Base-by-base conservation (phyloP, 2,329 filamentous ascomycete genomes). In the Dissoconium aciculare region DNA sequence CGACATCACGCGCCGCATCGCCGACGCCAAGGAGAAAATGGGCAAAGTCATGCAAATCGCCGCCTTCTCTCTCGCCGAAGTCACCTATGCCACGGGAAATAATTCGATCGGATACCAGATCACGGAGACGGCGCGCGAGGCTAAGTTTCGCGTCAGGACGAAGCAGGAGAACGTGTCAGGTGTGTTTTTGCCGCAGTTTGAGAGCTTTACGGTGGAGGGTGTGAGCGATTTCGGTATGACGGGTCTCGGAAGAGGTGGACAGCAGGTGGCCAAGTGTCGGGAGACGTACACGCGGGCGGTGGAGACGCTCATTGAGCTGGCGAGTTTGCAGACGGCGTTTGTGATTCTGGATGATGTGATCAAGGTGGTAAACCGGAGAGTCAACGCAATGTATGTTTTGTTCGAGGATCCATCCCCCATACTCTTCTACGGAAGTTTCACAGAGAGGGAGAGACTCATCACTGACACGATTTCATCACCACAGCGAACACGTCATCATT, bases 21-120 rank as follows among this genome's bases (percentile, higher is more conserved):
- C 98, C 63, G 89, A 98, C 58, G 89, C 89, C 25, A 98, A 98
- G 62, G 80, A 85, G 48, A 98, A 98, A 66, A 98, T 98, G 87
- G 89, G 89, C 35, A 74, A 87, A 17, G 89, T 98, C 21, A 98
- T 98, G 89, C 87, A 95, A 58, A 92, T 98, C 51, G 89, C 89
- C 24, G 85, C 89, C 27, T 95, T 98, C 62, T 95, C 87, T 26
- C 70, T 98, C 11, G 89, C 89, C 37, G 89, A 95, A 62, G 89
- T 98, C 34, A 92, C 84, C 28, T 98, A 98, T 51, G 89, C 89
- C 15, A 84, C 94, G 15, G 89, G 89, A 40, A 84, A 87, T 49
- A 81, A 45, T 25, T 53, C 92, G 51, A 92, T 98, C 48, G 80
- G 79, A 39, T 98, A 93, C 61, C 89, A 98, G 62, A 82, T 98